Percentiles rank a stretch among this genome's conserved stretches.
phyloP scores from a whole-genome alignment of 2,329 filamentous ascomycete species.

The Sporothrix luriei region DNA sequence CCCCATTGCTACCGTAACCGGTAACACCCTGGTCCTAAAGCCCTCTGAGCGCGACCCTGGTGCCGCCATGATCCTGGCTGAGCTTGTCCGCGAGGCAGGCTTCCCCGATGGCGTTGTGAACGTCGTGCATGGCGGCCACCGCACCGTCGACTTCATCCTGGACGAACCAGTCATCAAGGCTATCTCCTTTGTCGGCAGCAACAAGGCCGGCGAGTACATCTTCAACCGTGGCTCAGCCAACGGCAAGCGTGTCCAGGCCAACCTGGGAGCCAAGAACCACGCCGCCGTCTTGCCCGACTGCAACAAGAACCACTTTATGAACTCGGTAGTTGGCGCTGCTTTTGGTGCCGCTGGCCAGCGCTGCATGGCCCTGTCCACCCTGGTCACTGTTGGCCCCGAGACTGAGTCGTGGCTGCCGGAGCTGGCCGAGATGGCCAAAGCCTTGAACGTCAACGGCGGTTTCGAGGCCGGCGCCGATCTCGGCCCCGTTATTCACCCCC shows the following conservation, averaged over 20 bases:
- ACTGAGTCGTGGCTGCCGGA: constrained; percentile 81
- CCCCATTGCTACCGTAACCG: constrained; percentile 79
- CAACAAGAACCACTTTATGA: constrained; percentile 88
- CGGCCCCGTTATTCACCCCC: constrained; percentile 77
- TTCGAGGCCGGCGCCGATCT: constrained; percentile 80
- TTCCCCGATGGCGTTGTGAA: constrained; percentile 83
- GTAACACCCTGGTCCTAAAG: constrained; percentile 83
- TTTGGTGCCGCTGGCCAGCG: constrained; percentile 84
- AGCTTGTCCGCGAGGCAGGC: constrained; percentile 76
- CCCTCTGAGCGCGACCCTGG: constrained; percentile 84
- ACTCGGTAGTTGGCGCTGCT: constrained; percentile 79
- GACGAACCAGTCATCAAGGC: constrained; percentile 85
- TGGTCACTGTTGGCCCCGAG: constrained; percentile 76
- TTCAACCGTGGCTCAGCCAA: constrained; percentile 76
- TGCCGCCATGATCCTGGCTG: constrained; percentile 81
- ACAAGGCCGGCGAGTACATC: constrained; percentile 88
- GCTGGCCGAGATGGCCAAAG: constrained; percentile 73
- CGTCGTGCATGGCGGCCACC: constrained; percentile 77
- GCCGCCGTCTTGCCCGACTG: constrained; percentile 80
- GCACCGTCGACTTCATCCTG: constrained; percentile 82
- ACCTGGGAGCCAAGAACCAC: constrained; percentile 87
- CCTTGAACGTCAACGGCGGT: constrained; percentile 73
- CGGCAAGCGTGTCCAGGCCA: constrained; percentile 86
- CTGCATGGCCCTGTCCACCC: constrained; percentile 82
- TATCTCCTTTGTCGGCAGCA: constrained; percentile 81